Percentiles rank a stretch among this genome's conserved stretches.
Evolutionary conservation across 2,329 filamentous ascomycete genomes (phyloP).

Genomic region (Trematosphaeria pertusa): DNA sequence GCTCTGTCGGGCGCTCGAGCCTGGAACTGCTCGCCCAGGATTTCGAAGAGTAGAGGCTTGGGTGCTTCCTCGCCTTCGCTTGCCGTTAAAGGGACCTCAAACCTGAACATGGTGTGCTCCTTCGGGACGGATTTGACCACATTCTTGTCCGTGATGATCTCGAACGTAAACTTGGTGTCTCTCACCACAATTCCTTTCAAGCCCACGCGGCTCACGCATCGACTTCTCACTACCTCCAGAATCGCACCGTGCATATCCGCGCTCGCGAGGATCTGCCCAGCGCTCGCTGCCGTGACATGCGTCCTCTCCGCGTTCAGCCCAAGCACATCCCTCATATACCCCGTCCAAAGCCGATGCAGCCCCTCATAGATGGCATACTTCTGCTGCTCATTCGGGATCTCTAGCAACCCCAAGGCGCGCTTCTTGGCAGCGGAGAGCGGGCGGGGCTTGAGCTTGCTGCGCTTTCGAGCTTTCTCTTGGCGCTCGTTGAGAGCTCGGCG

Average conservation of each 20-base stretch:
- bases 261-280: constrained; percentile 75
- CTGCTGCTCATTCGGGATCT: constrained; percentile 71
- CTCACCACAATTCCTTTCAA: constrained; percentile 85
- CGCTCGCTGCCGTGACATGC: constrained; percentile 64
- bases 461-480: constrained; percentile 35
- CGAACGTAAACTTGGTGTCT: constrained; percentile 86
- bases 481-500: constrained; percentile 62
- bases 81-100: constrained; percentile 66
- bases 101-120: constrained; percentile 83
- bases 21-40: constrained; percentile 88
- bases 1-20: constrained; percentile 82
- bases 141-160: constrained; percentile 77
- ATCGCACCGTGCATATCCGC: constrained; percentile 92
- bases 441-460: constrained; percentile 60
- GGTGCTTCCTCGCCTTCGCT: constrained; percentile 27
- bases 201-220: constrained; percentile 82
- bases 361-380: constrained; percentile 80
- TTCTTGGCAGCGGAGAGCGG: constrained; percentile 84
- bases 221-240: constrained; percentile 81
- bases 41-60: constrained; percentile 75
- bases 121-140: constrained; percentile 84
- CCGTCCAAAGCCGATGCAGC: constrained; percentile 79
- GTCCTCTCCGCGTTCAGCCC: constrained; percentile 60
- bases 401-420: constrained; percentile 74
- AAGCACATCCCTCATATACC: constrained; percentile 84